Conservation (phyloP, 305 asterid genomes). For the Rubia peregrina region DNA sequence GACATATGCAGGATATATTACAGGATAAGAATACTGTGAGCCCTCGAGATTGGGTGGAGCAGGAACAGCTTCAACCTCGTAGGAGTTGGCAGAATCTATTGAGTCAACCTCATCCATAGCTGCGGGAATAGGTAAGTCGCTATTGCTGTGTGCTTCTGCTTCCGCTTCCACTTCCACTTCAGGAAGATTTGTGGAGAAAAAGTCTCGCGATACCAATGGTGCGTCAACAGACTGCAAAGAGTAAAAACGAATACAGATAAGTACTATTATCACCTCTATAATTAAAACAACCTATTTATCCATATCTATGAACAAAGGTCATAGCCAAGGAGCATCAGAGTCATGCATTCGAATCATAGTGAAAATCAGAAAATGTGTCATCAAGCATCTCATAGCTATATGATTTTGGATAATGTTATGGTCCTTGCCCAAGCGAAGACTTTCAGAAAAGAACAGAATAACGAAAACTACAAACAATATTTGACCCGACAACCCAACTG, state of each 20-base stretch:
- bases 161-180: slow-evolving; percentile 57
- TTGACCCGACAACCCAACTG: too few species aligned
- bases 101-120: slow-evolving; percentile 70
- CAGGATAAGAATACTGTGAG: slow-evolving; percentile 58
- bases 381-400: not conserved
- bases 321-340: not conserved
- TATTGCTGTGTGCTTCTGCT: slow-evolving; percentile 38
- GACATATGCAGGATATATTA: slow-evolving; percentile 69
- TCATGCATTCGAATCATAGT: not conserved
- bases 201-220: slow-evolving; percentile 50
- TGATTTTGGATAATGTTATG: not conserved
- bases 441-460: too few species aligned
- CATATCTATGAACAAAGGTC: not conserved
- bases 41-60: slow-evolving; percentile 40
- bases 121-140: slow-evolving; percentile 37
- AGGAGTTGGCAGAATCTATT: slow-evolving; percentile 75
- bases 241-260: not conserved
- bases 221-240: slow-evolving; percentile 51
- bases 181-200: slow-evolving; percentile 42
- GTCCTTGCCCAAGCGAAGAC: not conserved
- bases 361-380: too few species aligned
- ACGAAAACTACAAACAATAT: too few species aligned
- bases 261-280: not conserved
- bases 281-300: not conserved
- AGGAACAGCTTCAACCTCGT: slow-evolving; percentile 33